phyloP scores from a whole-genome alignment of 2,329 filamentous ascomycete species.

The Biscogniauxia marginata region DNA sequence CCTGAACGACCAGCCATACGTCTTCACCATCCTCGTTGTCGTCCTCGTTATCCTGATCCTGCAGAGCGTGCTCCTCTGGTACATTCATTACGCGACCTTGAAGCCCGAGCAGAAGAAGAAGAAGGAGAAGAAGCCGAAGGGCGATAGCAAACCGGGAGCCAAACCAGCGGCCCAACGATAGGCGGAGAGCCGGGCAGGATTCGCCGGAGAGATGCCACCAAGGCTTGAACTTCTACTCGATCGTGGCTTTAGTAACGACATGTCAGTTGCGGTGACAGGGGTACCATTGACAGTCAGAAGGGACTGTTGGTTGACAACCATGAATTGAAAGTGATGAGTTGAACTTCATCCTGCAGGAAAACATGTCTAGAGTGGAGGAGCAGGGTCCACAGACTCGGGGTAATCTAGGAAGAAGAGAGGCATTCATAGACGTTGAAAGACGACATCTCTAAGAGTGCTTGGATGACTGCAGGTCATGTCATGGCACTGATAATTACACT shows the following conservation, averaged over 20 bases:
- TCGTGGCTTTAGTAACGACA: neutral
- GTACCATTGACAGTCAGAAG: neutral
- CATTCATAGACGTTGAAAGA: neutral
- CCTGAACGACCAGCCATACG: constrained; percentile 59
- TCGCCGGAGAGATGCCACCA: neutral
- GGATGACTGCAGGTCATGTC: neutral
- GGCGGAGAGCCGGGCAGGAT: neutral
- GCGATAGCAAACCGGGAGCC: constrained; percentile 29
- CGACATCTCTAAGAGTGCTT: neutral
- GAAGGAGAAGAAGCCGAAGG: constrained; percentile 42
- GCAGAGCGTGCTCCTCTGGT: constrained; percentile 51
- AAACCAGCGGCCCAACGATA: constrained; percentile 30
- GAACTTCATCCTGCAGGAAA: neutral
- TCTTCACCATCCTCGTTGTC: constrained; percentile 57
- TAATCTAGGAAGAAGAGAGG: neutral
- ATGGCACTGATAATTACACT: neutral
- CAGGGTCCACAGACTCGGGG: neutral
- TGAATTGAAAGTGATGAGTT: neutral
- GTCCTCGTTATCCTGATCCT: constrained; percentile 50
- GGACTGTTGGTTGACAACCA: neutral
- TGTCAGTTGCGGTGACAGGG: neutral
- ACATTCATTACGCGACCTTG: constrained; percentile 58
- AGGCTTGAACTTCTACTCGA: neutral
- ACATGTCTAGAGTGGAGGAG: neutral
- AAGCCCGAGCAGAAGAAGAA: constrained; percentile 61